These are phyloP conservation scores for Lentinula raphanica DNA, from an alignment of 768 basidiomycete genomes.

Conservation along the genomic window DNA sequence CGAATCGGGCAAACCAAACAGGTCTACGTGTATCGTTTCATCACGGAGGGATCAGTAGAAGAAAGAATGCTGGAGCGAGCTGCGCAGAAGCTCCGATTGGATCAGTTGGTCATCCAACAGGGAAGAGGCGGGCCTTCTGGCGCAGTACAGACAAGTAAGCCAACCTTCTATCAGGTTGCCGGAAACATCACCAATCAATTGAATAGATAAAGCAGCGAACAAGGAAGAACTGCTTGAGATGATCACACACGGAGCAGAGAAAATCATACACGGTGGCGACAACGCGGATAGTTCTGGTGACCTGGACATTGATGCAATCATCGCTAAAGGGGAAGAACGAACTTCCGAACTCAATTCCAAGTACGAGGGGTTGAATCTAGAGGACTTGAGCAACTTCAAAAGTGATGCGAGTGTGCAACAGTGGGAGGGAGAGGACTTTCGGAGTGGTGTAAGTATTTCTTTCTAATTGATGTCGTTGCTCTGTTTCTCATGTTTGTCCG, in stretches of 20 bases:
- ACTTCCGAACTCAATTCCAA: slow-evolving; percentile 85
- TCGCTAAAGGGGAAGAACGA: slow-evolving; percentile 84
- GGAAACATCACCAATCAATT: neutral
- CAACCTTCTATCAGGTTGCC: neutral
- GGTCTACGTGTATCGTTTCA: slow-evolving; percentile 95
- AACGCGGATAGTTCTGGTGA: slow-evolving; percentile 41
- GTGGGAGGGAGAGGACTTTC: slow-evolving; percentile 96
- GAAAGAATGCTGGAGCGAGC: slow-evolving; percentile 93
- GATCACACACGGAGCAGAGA: slow-evolving; percentile 97
- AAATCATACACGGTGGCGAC: slow-evolving; percentile 81
- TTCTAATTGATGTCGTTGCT: neutral
- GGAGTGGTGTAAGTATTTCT: slow-evolving; percentile 63
- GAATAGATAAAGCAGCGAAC: slow-evolving; percentile 75
- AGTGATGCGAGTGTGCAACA: slow-evolving; percentile 86
- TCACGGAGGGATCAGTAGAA: slow-evolving; percentile 93
- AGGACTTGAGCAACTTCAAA: slow-evolving; percentile 96
- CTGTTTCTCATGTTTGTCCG: neutral
- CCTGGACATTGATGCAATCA: slow-evolving; percentile 89
- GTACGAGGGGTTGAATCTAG: slow-evolving; percentile 88
- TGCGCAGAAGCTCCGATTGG: slow-evolving; percentile 90
- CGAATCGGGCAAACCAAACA: slow-evolving; percentile 97
- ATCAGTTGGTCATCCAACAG: slow-evolving; percentile 96
- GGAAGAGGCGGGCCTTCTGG: slow-evolving; percentile 67
- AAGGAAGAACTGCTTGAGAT: slow-evolving; percentile 97
- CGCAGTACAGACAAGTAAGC: slow-evolving; percentile 54